Conservation (phyloP, 768 basidiomycete species). For the Pulveroboletus sp. region DNA sequence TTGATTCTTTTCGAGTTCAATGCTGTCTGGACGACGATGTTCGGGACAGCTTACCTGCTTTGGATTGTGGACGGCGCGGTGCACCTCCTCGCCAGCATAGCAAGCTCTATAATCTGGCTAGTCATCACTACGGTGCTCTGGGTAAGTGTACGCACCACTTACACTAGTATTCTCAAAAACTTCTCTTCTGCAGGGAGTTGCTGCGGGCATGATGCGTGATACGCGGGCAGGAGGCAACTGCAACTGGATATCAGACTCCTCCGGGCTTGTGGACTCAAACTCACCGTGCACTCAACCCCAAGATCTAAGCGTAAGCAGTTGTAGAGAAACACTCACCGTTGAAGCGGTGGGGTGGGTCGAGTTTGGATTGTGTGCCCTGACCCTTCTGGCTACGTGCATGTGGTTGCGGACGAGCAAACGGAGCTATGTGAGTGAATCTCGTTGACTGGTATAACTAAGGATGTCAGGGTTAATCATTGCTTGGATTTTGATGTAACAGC, state of each 20-base stretch:
- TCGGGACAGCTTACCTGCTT: slow-evolving; percentile 63
- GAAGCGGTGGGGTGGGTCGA: slow-evolving; percentile 77
- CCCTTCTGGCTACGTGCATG: slow-evolving; percentile 51
- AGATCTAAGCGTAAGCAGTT: slow-evolving; percentile 39
- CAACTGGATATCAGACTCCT: slow-evolving; percentile 40
- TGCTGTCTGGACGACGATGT: slow-evolving; percentile 71
- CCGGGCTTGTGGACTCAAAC: slow-evolving; percentile 23
- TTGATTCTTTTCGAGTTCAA: slow-evolving; percentile 60
- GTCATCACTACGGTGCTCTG: slow-evolving; percentile 60
- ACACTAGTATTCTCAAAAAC: background rate
- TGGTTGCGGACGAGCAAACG: slow-evolving; percentile 43
- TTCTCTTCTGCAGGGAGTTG: slow-evolving; percentile 48
- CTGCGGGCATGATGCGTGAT: slow-evolving; percentile 63
- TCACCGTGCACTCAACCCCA: slow-evolving; percentile 22
- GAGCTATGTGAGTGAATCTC: slow-evolving; percentile 41
- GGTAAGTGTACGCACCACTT: slow-evolving; percentile 40
- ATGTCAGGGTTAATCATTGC: slow-evolving; percentile 17
- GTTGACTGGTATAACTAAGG: slow-evolving; percentile 38
- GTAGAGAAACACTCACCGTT: slow-evolving; percentile 68
- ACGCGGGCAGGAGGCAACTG: slow-evolving; percentile 62
- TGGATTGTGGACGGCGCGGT: slow-evolving; percentile 66
- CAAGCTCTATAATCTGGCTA: slow-evolving; percentile 75
- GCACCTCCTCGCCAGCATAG: slow-evolving; percentile 69
- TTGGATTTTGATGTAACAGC: slow-evolving; percentile 25
- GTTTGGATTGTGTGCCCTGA: slow-evolving; percentile 55